These are phyloP conservation scores for Datura wrightii DNA, from an alignment of 257 asterid genomes.

Conservation along the genomic window DNA sequence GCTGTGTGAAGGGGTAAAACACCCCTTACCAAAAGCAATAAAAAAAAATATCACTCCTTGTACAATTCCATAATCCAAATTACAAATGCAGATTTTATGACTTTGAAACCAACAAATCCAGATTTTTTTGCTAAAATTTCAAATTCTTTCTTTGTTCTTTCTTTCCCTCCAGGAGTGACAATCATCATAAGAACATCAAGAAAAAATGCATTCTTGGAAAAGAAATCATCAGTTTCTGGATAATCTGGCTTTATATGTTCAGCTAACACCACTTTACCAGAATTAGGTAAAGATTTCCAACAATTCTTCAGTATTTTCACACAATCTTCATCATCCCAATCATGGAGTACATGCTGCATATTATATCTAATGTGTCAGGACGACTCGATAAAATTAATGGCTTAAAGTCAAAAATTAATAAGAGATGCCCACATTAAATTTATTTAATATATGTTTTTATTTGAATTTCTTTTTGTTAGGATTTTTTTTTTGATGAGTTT, in stretches of 20 bases:
- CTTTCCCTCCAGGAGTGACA: conserved; percentile 38
- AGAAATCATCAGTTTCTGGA: conserved; percentile 25
- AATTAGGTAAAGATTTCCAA: conserved; percentile 33
- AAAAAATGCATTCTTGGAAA: conserved; percentile 23
- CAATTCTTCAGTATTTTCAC: conserved; percentile 39
- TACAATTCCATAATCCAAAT: conserved; percentile 41
- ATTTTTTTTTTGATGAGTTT: not conserved
- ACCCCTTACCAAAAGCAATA: too few relatives aligned
- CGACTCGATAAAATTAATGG: not conserved
- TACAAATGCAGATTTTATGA: conserved; percentile 6
- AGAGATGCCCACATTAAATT: not conserved
- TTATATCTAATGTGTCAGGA: not conserved
- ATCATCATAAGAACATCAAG: conserved; percentile 36
- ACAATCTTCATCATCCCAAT: conserved; percentile 43
- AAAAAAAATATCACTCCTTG: conserved; percentile 21
- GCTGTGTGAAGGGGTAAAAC: not conserved
- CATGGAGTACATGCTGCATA: conserved; percentile 41
- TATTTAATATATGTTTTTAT: not conserved
- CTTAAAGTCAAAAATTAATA: not conserved
- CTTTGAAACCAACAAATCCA: conserved; percentile 34
- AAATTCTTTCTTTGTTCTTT: conserved; percentile 35
- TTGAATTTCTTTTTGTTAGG: not conserved
- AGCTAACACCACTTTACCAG: conserved; percentile 37
- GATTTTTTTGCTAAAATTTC: conserved; percentile 34
- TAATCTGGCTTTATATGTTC: conserved; percentile 34